Evolutionary conservation across 2,329 filamentous ascomycete species (phyloP).

Genomic region (Ophiostoma montium): DNA sequence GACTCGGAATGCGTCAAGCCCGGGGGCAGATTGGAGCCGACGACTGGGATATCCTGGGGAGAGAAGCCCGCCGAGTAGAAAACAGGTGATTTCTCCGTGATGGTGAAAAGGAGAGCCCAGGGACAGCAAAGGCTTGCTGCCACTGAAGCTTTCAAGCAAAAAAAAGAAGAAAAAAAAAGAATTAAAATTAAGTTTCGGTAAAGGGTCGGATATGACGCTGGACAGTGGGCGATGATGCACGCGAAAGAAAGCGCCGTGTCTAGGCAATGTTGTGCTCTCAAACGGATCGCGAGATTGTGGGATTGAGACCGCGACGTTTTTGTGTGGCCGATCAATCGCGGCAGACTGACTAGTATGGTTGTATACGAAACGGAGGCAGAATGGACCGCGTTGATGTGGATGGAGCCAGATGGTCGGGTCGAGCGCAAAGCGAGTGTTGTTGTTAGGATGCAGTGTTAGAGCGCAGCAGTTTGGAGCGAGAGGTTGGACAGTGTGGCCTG

Average conservation of each 20-base stretch:
- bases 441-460: neutral
- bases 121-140: slow-evolving; percentile 10
- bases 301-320: neutral
- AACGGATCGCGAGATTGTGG: neutral
- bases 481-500: slow-evolving; percentile 14
- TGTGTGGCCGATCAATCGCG: no score
- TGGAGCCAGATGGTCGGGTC: neutral
- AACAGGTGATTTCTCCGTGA: slow-evolving; percentile 10
- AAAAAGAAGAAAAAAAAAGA: neutral
- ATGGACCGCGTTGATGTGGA: neutral
- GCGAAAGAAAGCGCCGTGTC: no score
- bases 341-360: neutral
- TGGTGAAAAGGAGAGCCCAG: slow-evolving; percentile 6
- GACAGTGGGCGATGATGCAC: no score
- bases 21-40: slow-evolving; percentile 3
- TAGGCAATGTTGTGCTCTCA: no score
- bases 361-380: neutral
- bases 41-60: slow-evolving; percentile 1
- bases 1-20: neutral
- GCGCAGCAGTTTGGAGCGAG: neutral
- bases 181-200: no score
- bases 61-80: slow-evolving; percentile 9
- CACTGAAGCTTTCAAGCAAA: slow-evolving; percentile 5
- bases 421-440: neutral
- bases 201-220: neutral